phyloP scores from a whole-genome alignment of 2,329 filamentous ascomycete genomes.

The Ambrosiella beaveri region DNA sequence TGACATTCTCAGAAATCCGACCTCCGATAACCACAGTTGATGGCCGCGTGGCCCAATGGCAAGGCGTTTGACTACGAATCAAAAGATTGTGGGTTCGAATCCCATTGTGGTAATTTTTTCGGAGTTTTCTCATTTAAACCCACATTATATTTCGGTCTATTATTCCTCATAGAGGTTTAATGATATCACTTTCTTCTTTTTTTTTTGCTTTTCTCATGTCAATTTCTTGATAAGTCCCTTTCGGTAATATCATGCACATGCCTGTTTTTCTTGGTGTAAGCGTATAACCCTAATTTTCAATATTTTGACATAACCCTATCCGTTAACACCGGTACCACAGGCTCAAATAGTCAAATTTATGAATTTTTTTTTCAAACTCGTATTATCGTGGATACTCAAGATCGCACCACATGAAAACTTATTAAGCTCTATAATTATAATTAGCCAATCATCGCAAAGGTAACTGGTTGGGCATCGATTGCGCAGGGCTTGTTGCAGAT shows the following conservation, averaged over 20 bases:
- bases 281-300: background rate
- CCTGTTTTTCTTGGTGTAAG: background rate
- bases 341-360: too few relatives aligned
- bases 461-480: background rate
- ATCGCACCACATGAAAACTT: too few relatives aligned
- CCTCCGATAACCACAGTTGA: background rate
- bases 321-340: background rate
- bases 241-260: too few relatives aligned
- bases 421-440: too few relatives aligned
- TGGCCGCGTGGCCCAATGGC: constrained; percentile 12
- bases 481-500: background rate
- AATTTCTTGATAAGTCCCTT: too few relatives aligned
- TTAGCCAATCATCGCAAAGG: background rate
- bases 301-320: background rate
- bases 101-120: constrained; percentile 3
- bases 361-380: too few relatives aligned
- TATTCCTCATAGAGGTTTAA: too few relatives aligned
- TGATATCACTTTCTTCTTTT: too few relatives aligned
- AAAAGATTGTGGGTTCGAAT: constrained; percentile 12
- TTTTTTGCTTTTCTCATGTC: too few relatives aligned
- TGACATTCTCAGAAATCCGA: background rate
- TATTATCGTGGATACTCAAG: too few relatives aligned
- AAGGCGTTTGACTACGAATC: constrained; percentile 13
- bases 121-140: background rate
- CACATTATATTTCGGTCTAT: background rate